Percentiles rank a stretch among this genome's conserved stretches.
Evolutionary conservation across 2,329 filamentous ascomycete genomes (phyloP).

Genomic region (Nigrospora osmanthi): DNA sequence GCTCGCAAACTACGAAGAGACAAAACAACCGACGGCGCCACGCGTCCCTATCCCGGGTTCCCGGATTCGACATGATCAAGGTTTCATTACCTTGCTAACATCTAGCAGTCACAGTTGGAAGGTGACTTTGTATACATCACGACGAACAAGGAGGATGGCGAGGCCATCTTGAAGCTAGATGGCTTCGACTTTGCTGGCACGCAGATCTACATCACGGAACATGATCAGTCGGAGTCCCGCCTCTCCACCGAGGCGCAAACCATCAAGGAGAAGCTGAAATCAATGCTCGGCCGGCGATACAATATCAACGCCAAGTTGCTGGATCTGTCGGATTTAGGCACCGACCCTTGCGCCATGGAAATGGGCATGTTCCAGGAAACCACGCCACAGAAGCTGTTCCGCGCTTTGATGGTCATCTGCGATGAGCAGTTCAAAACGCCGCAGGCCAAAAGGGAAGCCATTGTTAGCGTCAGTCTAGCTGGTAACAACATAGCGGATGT

Average conservation of each 20-base stretch:
- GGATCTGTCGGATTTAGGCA: conserved; percentile 69
- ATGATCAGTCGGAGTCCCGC: conserved; percentile 28
- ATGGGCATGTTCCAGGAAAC: conserved; percentile 72
- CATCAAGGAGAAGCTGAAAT: conserved; percentile 60
- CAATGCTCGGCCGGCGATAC: conserved; percentile 70
- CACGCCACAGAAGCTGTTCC: conserved; percentile 80
- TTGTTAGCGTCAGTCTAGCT: conserved; percentile 75
- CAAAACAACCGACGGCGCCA: conserved; percentile 23
- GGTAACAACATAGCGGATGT: conserved; percentile 73
- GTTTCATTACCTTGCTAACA: conserved; percentile 57
- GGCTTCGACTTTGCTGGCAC: conserved; percentile 61
- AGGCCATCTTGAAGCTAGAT: conserved; percentile 60
- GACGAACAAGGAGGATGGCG: conserved; percentile 55
- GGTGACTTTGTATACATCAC: conserved; percentile 64
- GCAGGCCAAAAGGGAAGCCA: conserved; percentile 66
- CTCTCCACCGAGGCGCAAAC: conserved; percentile 48
- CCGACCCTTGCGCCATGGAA: conserved; percentile 62
- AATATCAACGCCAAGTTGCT: conserved; percentile 64
- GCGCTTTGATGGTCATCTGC: conserved; percentile 81
- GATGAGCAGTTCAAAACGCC: conserved; percentile 66
- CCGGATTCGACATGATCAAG: conserved; percentile 23
- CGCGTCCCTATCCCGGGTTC: conserved; percentile 27
- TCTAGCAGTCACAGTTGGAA: conserved; percentile 59
- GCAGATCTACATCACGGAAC: conserved; percentile 45
- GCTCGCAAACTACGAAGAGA: conserved; percentile 30